Percentiles rank a stretch among this genome's conserved stretches.
Evolutionary conservation across 2,329 filamentous ascomycete species (phyloP).

Genomic region (Pseudogymnoascus sp.): DNA sequence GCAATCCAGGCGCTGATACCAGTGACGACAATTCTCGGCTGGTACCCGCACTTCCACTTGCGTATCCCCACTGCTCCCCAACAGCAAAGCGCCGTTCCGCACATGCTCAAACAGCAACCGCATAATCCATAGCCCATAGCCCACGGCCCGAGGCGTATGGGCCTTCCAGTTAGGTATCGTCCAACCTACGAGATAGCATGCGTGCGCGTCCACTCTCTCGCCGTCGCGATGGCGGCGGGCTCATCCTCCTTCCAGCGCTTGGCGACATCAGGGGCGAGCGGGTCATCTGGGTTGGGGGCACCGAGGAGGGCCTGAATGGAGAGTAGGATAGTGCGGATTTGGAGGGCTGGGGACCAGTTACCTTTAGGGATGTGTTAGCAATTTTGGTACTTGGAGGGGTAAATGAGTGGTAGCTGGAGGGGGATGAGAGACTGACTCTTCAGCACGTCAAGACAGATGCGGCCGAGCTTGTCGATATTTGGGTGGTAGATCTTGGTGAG

Average conservation of each 20-base stretch:
- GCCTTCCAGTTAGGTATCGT: background rate
- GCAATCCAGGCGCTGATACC: background rate
- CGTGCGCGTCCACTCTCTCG: slow-evolving; percentile 74
- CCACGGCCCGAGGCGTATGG: background rate
- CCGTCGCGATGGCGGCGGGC: slow-evolving; percentile 82
- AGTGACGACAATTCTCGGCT: background rate
- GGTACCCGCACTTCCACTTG: background rate
- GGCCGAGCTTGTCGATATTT: slow-evolving; percentile 94
- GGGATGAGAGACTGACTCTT: slow-evolving; percentile 59
- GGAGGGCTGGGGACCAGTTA: slow-evolving; percentile 97
- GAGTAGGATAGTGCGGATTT: slow-evolving; percentile 96
- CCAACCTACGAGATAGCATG: slow-evolving; percentile 27
- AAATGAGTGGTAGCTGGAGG: background rate
- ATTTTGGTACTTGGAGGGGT: background rate
- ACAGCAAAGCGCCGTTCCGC: background rate
- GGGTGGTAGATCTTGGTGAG: slow-evolving; percentile 99
- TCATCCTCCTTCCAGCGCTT: slow-evolving; percentile 98
- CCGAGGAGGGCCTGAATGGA: slow-evolving; percentile 96
- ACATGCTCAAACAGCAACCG: background rate
- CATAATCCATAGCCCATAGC: background rate
- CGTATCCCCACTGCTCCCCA: background rate
- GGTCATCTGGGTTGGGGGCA: slow-evolving; percentile 94
- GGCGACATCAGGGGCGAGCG: slow-evolving; percentile 94
- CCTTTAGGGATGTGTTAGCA: slow-evolving; percentile 43
- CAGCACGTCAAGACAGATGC: slow-evolving; percentile 92